Base-by-base conservation (phyloP, 1,284 basidiomycete species). In the Tilletia horrida region DNA sequence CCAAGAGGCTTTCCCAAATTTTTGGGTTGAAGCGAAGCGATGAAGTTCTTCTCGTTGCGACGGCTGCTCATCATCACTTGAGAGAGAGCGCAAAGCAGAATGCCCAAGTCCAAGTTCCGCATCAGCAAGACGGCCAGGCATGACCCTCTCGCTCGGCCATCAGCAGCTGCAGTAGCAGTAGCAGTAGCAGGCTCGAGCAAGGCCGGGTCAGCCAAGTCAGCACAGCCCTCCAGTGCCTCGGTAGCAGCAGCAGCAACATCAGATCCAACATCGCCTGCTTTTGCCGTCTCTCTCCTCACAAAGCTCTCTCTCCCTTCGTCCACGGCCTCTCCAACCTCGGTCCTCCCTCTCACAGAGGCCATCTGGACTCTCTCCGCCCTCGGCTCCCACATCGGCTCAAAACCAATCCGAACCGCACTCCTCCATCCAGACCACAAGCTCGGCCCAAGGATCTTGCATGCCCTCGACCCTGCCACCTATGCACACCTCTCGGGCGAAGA, bases 281-380 rank as follows among this genome's bases (percentile, higher is more conserved):
- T 35, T n/a, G 55, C 55, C 27, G 31, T 59, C 31, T 59, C 55
- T 25, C 55, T 62, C 35, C 61, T 62, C 14, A 62, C 23, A 16
- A 62, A 62, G 42, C 61, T 62, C 14, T 40, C 61, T 3, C 61
- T 62, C 14, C 61, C 43, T n/a, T 43, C 61, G 23, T 44, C 40
- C 2, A 16, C 59, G 21, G n/a, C n/a, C 35, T 11, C 35, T 6
- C 6, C 29, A 2, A 9, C 35, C n/a, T 21, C 61, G 8, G 35
- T 62, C 3, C 61, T 62, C 7, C 61, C 61, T 2, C 31, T 62
- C n/a, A 43, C 42, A 42, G 77, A 81, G 50, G 75, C 73, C 57
- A 71, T 78, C n/a, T 78, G 79, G 77, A 72, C 79, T 35, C 73
- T 81, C 31, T 73, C 77, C 2, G 76, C 77, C 11, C 74, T 81